A percentile compares a stretch with the other conserved stretches of the same genome.
phyloP scores from a whole-genome alignment of 1,284 basidiomycete genomes.

The Violaceomyces palustris region DNA sequence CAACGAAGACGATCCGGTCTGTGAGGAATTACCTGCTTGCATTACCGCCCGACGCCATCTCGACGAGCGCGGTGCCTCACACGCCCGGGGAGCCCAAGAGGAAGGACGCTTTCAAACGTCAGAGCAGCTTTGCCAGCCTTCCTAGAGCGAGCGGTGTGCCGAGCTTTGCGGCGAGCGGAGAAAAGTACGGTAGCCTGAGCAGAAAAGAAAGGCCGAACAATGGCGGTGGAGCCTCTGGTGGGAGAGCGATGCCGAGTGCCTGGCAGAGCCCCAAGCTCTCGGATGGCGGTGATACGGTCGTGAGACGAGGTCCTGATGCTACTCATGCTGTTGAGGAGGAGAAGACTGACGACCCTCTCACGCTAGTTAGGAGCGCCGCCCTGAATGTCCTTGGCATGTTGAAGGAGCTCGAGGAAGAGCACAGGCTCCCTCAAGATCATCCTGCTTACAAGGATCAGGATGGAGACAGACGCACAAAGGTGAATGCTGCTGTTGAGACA shows the following conservation, averaged over 20 bases:
- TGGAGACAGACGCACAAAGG: too few species aligned
- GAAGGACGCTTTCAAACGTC: constrained; percentile 23
- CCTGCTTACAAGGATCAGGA: neutral
- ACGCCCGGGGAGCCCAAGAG: constrained; percentile 6
- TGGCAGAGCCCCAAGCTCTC: too few species aligned
- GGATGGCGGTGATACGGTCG: too few species aligned
- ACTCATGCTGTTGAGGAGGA: too few species aligned
- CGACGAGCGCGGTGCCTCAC: neutral
- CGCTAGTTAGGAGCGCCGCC: constrained; percentile 66
- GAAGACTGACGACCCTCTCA: constrained; percentile 62
- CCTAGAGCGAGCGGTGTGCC: too few species aligned
- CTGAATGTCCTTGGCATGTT: constrained; percentile 70
- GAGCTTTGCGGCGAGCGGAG: too few species aligned
- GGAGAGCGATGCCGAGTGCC: too few species aligned
- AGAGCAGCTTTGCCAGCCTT: constrained; percentile 27
- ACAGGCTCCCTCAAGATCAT: constrained; percentile 23
- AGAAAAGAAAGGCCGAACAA: too few species aligned
- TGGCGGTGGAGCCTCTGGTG: too few species aligned
- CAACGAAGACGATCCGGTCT: constrained; percentile 28
- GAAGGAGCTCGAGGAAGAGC: constrained; percentile 57
- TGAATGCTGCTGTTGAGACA: too few species aligned
- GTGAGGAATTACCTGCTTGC: constrained; percentile 34
- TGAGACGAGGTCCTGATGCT: too few species aligned
- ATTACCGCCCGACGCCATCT: constrained; percentile 11
- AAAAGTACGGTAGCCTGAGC: too few species aligned